Conservation (phyloP, 805 yeast species). For the Lipomyces lipofer region DNA sequence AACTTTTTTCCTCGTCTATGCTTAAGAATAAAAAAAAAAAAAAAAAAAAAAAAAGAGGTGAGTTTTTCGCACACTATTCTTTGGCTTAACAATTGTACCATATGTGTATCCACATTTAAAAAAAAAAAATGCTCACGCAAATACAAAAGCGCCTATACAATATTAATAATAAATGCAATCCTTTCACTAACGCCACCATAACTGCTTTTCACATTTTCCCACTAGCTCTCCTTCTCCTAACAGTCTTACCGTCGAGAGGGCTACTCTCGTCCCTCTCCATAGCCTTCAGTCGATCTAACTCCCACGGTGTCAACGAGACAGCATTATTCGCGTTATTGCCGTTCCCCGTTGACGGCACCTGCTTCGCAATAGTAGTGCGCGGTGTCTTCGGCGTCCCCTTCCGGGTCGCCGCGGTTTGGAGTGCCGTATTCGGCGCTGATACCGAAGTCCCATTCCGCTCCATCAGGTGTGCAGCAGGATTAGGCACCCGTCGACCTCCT, state of each 20-base stretch:
- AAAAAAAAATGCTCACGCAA: not conserved
- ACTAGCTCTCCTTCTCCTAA: slow-evolving; percentile 4
- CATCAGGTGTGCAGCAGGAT: not conserved
- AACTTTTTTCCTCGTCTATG: too few relatives aligned
- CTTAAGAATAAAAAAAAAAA: too few relatives aligned
- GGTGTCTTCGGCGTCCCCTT: slow-evolving; percentile 6
- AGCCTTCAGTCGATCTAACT: slow-evolving; percentile 16
- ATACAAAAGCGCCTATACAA: not conserved
- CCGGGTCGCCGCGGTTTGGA: slow-evolving; percentile 13
- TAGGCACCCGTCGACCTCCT: not conserved
- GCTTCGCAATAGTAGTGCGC: not conserved
- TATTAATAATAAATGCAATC: not conserved
- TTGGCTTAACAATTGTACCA: not conserved
- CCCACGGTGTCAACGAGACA: slow-evolving; percentile 28
- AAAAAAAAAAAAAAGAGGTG: too few relatives aligned
- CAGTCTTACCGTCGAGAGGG: slow-evolving; percentile 15
- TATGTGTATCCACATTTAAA: too few relatives aligned
- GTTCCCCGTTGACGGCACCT: not conserved
- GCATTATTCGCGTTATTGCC: not conserved
- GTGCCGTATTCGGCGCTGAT: slow-evolving; percentile 23
- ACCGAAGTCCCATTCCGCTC: not conserved
- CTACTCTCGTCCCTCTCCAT: slow-evolving; percentile 7
- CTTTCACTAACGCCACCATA: not conserved
- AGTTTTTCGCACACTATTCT: not conserved
- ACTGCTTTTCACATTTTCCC: not conserved